Evolutionary conservation across 306 rosid genomes (phyloP), one percentile per base, ranked within the genome.

Genomic region (Fagus crenata): DNA sequence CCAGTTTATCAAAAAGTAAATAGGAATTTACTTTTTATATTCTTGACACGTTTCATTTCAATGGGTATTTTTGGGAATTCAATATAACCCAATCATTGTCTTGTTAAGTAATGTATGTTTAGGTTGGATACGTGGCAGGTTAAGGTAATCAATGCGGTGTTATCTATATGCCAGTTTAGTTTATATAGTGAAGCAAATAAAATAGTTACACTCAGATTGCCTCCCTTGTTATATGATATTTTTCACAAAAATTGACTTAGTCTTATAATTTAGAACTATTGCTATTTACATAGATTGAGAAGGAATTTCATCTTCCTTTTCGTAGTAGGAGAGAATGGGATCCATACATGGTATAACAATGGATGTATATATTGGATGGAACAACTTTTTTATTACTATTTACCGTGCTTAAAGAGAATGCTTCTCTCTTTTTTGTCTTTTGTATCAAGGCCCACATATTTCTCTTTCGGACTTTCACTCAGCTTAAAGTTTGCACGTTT

Each of bases 71-170:
- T 36, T 7, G 78, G 77, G 54, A 76, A 46, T 83, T 33, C 1
- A 1, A 1, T 0, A 5, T 32, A 32, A 13, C n/a, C 49, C 81
- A 86, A 90, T 88, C 56, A 88, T 86, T 85, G 81, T 69, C 64
- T 22, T 33, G 69, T 53, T 75, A 42, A 61, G 53, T 64, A 14
- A 7, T 46, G 11, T 46, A 7, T 46, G 8, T 22, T 63, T 1
- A 28, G 6, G 15, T 18, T 4, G 32, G 46, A 40, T 69, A 75
- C 59, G 70, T 73, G 85, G 77, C 58, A 43, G 73, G 31, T 49
- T 53, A n/a, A 6, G 17, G 6, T 77, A 37, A 71, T 17, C 36
- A 36, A n/a, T 18, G 36, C 14, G 67, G 65, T 72, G 11, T 70
- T 76, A n/a, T 75, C 61, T 64, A 4, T 49, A 41, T 32, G 72